These are phyloP conservation scores for Suillus hirtellus DNA, from an alignment of 768 basidiomycete genomes.

Conservation along the genomic window DNA sequence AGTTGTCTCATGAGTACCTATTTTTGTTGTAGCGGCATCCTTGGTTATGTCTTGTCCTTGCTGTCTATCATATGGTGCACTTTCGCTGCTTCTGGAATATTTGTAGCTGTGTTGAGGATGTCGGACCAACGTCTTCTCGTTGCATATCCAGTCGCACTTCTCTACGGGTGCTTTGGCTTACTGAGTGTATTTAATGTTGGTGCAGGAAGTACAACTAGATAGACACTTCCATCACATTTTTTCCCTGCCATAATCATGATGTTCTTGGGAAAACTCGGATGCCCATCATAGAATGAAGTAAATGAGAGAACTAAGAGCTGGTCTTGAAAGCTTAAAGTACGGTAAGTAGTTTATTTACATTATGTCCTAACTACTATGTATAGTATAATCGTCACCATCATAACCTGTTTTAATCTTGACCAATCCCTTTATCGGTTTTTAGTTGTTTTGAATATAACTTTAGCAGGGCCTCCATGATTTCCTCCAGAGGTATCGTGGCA, in stretches of 20 bases:
- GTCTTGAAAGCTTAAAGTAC: not conserved
- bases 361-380: not conserved
- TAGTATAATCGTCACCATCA: slow-evolving; percentile 10
- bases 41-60: slow-evolving; percentile 83
- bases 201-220: slow-evolving; percentile 34
- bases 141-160: slow-evolving; percentile 91
- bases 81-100: slow-evolving; percentile 92
- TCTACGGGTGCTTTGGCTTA: slow-evolving; percentile 93
- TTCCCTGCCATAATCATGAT: slow-evolving; percentile 9
- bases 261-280: slow-evolving; percentile 7
- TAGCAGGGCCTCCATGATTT: slow-evolving; percentile 79
- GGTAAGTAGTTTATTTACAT: not conserved
- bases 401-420: slow-evolving; percentile 19
- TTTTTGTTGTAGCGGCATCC: slow-evolving; percentile 54
- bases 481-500: slow-evolving; percentile 78
- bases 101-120: slow-evolving; percentile 93
- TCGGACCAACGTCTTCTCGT: slow-evolving; percentile 93
- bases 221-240: slow-evolving; percentile 15
- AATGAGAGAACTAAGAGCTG: not conserved
- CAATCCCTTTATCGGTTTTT: slow-evolving; percentile 31
- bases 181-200: slow-evolving; percentile 85
- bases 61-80: slow-evolving; percentile 96
- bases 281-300: not conserved
- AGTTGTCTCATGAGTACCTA: not conserved
- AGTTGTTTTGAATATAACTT: slow-evolving; percentile 79